Base-by-base conservation (phyloP, 495 filamentous ascomycete genomes). In the Hypoxylon trugodes region DNA sequence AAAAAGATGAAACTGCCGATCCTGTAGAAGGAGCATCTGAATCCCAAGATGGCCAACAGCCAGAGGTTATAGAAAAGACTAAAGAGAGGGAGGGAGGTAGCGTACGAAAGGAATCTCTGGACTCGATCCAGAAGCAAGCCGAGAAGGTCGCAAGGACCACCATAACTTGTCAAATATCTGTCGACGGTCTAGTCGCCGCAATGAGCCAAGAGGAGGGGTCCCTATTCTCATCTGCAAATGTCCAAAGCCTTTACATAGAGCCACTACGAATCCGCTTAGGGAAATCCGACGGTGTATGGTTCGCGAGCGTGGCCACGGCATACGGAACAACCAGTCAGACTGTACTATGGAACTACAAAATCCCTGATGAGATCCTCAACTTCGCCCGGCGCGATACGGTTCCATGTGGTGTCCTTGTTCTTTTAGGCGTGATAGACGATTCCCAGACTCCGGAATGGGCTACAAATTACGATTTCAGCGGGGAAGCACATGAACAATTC, bases 381-480 rank as follows among this genome's bases (percentile, higher is more conserved):
- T 82, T 88, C 48, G 72, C 82, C 12, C 75, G 78, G 3, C 76
- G 76, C 12, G 80, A 82, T 37, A 81, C 81, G 5, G 76, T 89
- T 2, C 87, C 87, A 2, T 88, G 85, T 74, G 87, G 86, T 25
- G 74, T 89, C 43, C 74, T 89, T 28, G 85, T 86, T 3, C 59
- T 86, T 6, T 74, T 87, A 1, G 76, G 69, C 42, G 59, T 84
- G 0, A 75, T 86, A 5, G 75, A 81, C 48, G 79, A 83, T 62
- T 72, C 72, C 1, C 72, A 72, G 2, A 86, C 84, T 4, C 87
- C 86, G 2, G 74, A 84, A 49, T 89, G 86, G 86, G 76, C 78
- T 1, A 81, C 80, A 0, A 72, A 73, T 15, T 74, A 78, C 45
- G 68, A 77, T 38, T 72, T 78, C 5, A 30, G 70, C 0, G 72